Percentiles rank a stretch among this genome's conserved stretches.
phyloP scores from a whole-genome alignment of 2,329 filamentous ascomycete genomes.

The Colletotrichum gigasporum region DNA sequence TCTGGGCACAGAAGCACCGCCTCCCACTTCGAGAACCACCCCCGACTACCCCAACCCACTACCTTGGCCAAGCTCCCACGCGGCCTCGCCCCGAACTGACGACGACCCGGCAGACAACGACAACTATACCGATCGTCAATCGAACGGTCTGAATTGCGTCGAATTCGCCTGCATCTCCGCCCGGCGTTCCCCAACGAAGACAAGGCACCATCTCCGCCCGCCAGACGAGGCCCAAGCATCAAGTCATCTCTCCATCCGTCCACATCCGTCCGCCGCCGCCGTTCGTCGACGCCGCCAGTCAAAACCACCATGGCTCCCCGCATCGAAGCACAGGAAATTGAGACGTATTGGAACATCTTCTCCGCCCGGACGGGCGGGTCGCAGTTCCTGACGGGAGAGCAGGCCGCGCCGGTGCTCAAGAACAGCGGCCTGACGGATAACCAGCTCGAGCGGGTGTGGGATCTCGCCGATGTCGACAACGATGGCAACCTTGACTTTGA shows the following conservation, averaged over 20 bases:
- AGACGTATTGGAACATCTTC: conserved; percentile 75
- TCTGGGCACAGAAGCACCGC: conserved; percentile 27
- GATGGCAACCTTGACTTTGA: conserved; percentile 99
- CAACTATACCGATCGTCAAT: not conserved
- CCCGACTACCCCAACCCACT: conserved; percentile 26
- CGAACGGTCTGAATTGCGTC: not conserved
- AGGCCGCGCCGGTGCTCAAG: conserved; percentile 70
- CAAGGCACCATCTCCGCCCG: not conserved
- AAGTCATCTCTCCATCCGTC: not conserved
- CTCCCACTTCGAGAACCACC: conserved; percentile 18
- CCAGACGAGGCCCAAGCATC: conserved; percentile 1
- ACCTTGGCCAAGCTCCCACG: conserved; percentile 23
- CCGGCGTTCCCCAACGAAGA: not conserved
- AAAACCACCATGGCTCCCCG: conserved; percentile 63
- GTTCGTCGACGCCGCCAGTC: not conserved
- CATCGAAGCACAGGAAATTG: conserved; percentile 70
- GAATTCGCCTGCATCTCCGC: not conserved
- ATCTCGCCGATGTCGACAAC: conserved; percentile 95
- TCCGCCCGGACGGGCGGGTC: conserved; percentile 66
- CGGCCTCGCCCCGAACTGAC: conserved; percentile 1
- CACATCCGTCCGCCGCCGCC: not conserved
- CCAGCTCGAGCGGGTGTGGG: conserved; percentile 97
- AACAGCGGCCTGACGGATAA: conserved; percentile 70
- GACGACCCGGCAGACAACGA: conserved; percentile 21
- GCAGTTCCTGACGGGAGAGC: conserved; percentile 68